Conservation (phyloP, 805 yeast species). For the Ogataea salicorniae region DNA sequence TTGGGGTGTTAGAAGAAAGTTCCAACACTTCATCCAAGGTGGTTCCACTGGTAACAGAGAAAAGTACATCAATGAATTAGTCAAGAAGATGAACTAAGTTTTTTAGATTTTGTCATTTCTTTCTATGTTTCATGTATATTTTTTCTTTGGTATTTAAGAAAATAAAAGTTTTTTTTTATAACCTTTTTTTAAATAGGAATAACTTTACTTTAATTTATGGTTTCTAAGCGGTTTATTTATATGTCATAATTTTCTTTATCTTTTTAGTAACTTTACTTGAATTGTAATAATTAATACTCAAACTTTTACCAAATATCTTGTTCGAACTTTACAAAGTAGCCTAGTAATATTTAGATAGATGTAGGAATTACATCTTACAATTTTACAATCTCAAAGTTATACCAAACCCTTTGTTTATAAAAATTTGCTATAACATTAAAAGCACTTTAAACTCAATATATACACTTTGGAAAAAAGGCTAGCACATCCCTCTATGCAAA, state of each 20-base stretch:
- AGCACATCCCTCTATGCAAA: too few relatives aligned
- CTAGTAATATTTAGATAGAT: too few relatives aligned
- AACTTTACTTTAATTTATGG: neutral
- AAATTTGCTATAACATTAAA: too few relatives aligned
- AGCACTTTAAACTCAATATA: too few relatives aligned
- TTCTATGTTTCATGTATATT: neutral
- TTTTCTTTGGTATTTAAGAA: slow-evolving; percentile 3
- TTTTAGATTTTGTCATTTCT: neutral
- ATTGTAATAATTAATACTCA: neutral
- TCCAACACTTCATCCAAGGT: slow-evolving; percentile 96
- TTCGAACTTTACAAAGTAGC: too few relatives aligned
- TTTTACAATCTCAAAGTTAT: too few relatives aligned
- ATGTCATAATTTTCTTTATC: neutral
- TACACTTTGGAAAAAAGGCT: too few relatives aligned
- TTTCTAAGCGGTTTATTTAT: neutral
- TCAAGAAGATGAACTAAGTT: slow-evolving; percentile 85
- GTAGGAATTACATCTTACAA: too few relatives aligned
- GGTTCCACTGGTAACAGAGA: slow-evolving; percentile 99
- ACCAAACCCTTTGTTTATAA: too few relatives aligned
- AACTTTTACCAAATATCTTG: neutral
- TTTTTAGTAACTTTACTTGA: neutral
- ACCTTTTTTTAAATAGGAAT: slow-evolving; percentile 1
- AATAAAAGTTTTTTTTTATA: slow-evolving; percentile 4
- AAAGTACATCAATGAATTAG: slow-evolving; percentile 89
- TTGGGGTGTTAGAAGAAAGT: slow-evolving; percentile 95